These are phyloP conservation scores for Mycosarcoma maydis DNA, from an alignment of 1,284 basidiomycete species.

Conservation along the genomic window DNA sequence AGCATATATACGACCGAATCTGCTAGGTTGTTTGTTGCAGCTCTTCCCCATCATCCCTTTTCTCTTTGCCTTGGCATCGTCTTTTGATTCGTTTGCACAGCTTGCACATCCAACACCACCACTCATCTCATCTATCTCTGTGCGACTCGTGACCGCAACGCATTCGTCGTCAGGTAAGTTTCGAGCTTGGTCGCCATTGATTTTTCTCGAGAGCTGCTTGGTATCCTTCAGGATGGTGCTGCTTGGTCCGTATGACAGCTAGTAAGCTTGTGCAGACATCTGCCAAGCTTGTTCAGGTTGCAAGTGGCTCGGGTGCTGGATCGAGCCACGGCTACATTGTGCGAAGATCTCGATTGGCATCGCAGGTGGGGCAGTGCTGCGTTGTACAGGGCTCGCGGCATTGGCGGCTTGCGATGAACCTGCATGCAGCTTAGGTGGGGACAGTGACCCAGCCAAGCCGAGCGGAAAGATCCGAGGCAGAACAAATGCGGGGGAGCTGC, in stretches of 20 bases:
- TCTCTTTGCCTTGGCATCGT: neutral
- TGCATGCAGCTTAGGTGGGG: slow-evolving; percentile 2
- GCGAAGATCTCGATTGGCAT: neutral
- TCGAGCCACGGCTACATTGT: neutral
- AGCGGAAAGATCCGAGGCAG: slow-evolving; percentile 12
- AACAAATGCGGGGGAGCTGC: slow-evolving; percentile 12
- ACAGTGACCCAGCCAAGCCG: no score
- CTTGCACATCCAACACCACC: slow-evolving; percentile 7
- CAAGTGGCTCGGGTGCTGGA: no score
- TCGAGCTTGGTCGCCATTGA: neutral
- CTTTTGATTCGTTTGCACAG: slow-evolving; percentile 2
- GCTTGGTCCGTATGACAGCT: no score
- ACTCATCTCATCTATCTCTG: slow-evolving; percentile 5
- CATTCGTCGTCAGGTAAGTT: slow-evolving; percentile 1
- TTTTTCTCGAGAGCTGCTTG: neutral
- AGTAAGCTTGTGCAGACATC: no score
- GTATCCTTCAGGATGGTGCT: no score
- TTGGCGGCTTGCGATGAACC: slow-evolving; percentile 1
- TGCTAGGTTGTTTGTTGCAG: neutral
- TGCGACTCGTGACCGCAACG: neutral
- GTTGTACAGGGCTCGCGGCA: slow-evolving; percentile 1
- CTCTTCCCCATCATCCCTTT: slow-evolving; percentile 12
- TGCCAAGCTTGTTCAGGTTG: no score
- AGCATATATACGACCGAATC: slow-evolving; percentile 33
- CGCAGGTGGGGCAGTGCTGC: neutral